Percentiles rank a stretch among this genome's conserved stretches.
phyloP scores from a whole-genome alignment of 768 basidiomycete genomes.

The Mycena amicta region DNA sequence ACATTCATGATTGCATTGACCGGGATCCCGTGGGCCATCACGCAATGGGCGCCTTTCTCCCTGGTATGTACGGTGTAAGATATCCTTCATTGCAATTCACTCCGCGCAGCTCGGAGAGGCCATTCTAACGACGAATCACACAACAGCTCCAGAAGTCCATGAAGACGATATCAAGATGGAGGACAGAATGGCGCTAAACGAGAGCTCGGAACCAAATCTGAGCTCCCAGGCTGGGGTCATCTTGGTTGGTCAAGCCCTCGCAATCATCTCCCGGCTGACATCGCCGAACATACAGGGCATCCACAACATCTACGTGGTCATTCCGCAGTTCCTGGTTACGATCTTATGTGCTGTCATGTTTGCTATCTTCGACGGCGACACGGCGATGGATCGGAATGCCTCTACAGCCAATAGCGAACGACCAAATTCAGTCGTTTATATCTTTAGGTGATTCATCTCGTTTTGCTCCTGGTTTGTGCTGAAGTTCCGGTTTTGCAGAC shows the following conservation, averaged over 20 bases:
- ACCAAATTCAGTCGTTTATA: slow-evolving; percentile 73
- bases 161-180: background rate
- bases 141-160: background rate
- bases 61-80: slow-evolving; percentile 52
- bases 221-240: slow-evolving; percentile 89
- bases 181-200: slow-evolving; percentile 10
- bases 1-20: slow-evolving; percentile 75
- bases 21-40: slow-evolving; percentile 89
- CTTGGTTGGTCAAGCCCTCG: slow-evolving; percentile 50
- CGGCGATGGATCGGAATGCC: slow-evolving; percentile 12
- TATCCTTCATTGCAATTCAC: background rate
- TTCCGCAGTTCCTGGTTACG: slow-evolving; percentile 92
- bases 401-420: slow-evolving; percentile 20
- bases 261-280: background rate
- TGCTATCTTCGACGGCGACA: slow-evolving; percentile 71
- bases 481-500: background rate
- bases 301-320: slow-evolving; percentile 90
- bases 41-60: slow-evolving; percentile 92
- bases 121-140: background rate
- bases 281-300: slow-evolving; percentile 63
- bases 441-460: slow-evolving; percentile 58
- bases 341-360: slow-evolving; percentile 86
- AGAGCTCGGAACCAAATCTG: slow-evolving; percentile 39
- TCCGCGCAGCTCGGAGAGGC: background rate
- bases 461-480: background rate